Conservation (phyloP, 768 basidiomycete genomes). For the Cubamyces lactineus region DNA sequence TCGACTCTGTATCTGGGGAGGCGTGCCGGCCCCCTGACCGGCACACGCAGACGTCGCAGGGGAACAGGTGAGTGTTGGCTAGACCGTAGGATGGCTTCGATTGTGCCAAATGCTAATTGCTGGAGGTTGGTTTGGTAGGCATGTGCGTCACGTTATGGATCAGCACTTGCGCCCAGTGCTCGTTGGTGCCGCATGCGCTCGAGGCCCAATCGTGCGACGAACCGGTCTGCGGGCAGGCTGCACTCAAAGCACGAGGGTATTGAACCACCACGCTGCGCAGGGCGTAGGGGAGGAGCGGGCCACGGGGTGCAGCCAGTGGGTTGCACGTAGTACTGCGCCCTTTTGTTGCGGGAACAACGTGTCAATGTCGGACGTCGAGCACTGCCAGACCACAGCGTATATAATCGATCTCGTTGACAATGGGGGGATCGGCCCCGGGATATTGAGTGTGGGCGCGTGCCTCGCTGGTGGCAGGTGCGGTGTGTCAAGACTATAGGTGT, state of each 20-base stretch:
- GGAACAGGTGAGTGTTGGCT: not conserved
- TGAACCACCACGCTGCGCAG: slow-evolving; percentile 12
- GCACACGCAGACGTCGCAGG: not conserved
- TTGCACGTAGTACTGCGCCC: not conserved
- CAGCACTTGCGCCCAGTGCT: too few species aligned
- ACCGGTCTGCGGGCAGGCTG: not conserved
- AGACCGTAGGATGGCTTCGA: not conserved
- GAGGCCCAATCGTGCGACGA: not conserved
- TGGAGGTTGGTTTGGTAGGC: slow-evolving; percentile 13
- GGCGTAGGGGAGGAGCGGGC: not conserved
- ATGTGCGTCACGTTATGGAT: not conserved
- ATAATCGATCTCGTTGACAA: slow-evolving; percentile 7
- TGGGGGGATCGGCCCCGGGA: not conserved
- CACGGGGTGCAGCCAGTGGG: not conserved
- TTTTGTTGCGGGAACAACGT: slow-evolving; percentile 2
- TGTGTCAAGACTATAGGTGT: not conserved
- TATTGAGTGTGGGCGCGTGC: slow-evolving; percentile 6
- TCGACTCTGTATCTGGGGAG: too few species aligned
- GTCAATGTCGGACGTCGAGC: not conserved
- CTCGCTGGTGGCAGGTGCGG: not conserved
- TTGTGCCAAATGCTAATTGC: slow-evolving; percentile 7
- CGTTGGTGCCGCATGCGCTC: too few species aligned
- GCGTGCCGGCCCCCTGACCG: too few species aligned
- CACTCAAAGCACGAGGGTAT: not conserved
- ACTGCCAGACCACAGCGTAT: not conserved